Conservation (phyloP, 2,329 filamentous ascomycete genomes). For the Fusarium sp. region DNA sequence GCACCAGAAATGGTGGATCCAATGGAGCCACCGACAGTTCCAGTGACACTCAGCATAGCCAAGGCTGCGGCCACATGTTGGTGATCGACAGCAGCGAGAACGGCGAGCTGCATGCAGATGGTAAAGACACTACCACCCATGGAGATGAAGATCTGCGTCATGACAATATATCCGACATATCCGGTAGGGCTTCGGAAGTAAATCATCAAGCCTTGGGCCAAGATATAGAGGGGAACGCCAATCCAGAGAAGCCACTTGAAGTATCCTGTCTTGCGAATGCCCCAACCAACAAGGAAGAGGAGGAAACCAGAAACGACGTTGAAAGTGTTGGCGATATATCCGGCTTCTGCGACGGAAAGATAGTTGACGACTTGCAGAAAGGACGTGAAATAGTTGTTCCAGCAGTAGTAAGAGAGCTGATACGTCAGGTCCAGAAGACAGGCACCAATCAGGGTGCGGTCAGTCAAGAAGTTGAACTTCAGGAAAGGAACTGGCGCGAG, state of each 20-base stretch:
- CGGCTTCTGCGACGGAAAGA: not conserved
- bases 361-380: slow-evolving; percentile 8
- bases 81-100: slow-evolving; percentile 5
- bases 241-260: slow-evolving; percentile 13
- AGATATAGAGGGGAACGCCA: slow-evolving; percentile 7
- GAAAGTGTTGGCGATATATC: slow-evolving; percentile 8
- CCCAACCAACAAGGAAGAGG: slow-evolving; percentile 2
- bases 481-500: slow-evolving; percentile 21
- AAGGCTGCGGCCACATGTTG: slow-evolving; percentile 6
- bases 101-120: slow-evolving; percentile 1
- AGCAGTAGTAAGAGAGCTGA: slow-evolving; percentile 11
- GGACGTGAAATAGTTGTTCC: slow-evolving; percentile 9
- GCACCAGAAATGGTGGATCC: slow-evolving; percentile 4
- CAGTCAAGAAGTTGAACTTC: slow-evolving; percentile 12
- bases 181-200: slow-evolving; percentile 5
- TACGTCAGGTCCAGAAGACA: slow-evolving; percentile 6
- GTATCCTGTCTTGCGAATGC: slow-evolving; percentile 3
- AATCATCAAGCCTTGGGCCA: slow-evolving; percentile 7
- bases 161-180: slow-evolving; percentile 6
- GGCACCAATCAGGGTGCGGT: slow-evolving; percentile 17
- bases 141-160: slow-evolving; percentile 6
- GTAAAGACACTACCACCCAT: slow-evolving; percentile 4
- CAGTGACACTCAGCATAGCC: not conserved
- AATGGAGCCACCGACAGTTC: not conserved
- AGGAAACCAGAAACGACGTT: slow-evolving; percentile 1